Evolutionary conservation across 2,329 filamentous ascomycete species (phyloP), one percentile per base, ranked within the genome.

Genomic region (Thielaviopsis populi): DNA sequence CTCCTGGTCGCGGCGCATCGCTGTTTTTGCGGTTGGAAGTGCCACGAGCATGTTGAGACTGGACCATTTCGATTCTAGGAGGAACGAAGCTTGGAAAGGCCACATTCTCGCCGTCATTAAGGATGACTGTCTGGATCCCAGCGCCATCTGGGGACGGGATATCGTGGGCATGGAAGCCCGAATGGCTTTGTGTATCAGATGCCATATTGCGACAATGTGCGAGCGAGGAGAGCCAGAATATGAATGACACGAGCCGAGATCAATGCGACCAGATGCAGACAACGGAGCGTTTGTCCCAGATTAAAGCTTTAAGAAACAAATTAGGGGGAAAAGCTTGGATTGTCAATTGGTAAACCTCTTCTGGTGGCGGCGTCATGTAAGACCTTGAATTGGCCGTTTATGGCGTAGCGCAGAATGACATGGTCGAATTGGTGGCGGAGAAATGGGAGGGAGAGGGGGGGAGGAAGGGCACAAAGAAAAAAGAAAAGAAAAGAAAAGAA

Each of bases 11-110:
- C n/a, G 53, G 27, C 27, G 53, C 43, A 19, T 33, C 17, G 2
- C 43, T 40, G 41, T 30, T 22, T 24, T 22, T 60, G 59, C 59
- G 41, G 27, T 22, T 46, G 41, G 22, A 46, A 30, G 40, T 10
- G n/a, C 15, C 42, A 22, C 27, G 40, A 17, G 30, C 10, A 19
- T 5, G 27, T n/a, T 37, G 8, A n/a, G 53, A 15, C 8, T 27
- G 53, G 53, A 48, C 27, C 27, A 56, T 30, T 65, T 65, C 46
- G 19, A 65, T 65, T 11, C 40, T 59, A 11, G 63, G 63, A 7
- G 63, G 59, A 17, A 62, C 50, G 41, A 48, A 62, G 15, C 37
- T 48, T 33, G 50, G 50, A 42, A 65, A 48, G n/a, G 27, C 48
- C 8, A 53, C 30, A 43, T 61, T 46, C 27, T 61, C 59, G 24